Evolutionary conservation across 2,329 filamentous ascomycete species (phyloP).

Genomic region (Trichocomaceae sp.): DNA sequence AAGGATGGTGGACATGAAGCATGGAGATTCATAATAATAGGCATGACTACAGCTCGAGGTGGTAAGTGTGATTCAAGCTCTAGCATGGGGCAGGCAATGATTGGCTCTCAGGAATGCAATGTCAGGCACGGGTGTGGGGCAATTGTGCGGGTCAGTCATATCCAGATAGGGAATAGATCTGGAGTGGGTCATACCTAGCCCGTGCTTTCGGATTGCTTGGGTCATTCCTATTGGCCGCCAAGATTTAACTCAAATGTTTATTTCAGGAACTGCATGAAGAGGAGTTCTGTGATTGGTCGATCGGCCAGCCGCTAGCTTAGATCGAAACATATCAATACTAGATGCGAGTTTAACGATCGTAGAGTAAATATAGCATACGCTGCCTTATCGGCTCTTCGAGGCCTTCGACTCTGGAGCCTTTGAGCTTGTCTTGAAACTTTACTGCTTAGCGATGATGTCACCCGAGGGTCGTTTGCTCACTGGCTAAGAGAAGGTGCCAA

Average conservation of each 20-base stretch:
- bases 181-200: background rate
- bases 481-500: background rate
- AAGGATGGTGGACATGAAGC: background rate
- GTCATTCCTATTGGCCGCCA: background rate
- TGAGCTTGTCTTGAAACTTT: background rate
- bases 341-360: background rate
- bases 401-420: background rate
- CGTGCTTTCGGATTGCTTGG: background rate
- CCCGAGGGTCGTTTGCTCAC: background rate
- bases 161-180: background rate
- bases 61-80: constrained; percentile 3
- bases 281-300: background rate
- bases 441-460: background rate
- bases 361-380: constrained; percentile 1
- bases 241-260: background rate
- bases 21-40: background rate
- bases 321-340: no score
- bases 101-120: constrained; percentile 4
- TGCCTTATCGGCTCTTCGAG: background rate
- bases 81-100: constrained; percentile 5
- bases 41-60: background rate
- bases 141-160: background rate
- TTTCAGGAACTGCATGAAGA: background rate
- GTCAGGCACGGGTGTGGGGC: background rate
- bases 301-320: background rate